A percentile compares a stretch with the other conserved stretches of the same genome.
Evolutionary conservation across 192 early-diverging fungal species (phyloP).

Genomic region (Rhizophagus clarus): DNA sequence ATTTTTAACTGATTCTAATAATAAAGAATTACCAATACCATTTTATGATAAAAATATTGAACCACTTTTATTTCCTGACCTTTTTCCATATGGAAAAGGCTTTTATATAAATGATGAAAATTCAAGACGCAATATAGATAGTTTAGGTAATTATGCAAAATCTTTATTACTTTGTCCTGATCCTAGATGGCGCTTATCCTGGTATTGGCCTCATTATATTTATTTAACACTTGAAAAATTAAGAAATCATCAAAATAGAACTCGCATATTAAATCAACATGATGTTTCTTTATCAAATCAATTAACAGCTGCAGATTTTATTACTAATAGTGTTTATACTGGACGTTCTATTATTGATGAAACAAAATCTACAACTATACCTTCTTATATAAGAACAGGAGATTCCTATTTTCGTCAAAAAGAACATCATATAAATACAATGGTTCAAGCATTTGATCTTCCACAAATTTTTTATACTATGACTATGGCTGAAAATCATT

Average conservation of each 20-base stretch:
- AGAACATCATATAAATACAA: neutral
- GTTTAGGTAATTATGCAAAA: slow-evolving; percentile 8
- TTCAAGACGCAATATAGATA: neutral
- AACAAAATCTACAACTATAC: neutral
- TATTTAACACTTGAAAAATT: neutral
- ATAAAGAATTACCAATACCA: neutral
- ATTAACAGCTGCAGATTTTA: neutral
- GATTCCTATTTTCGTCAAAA: slow-evolving; percentile 12
- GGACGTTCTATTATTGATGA: neutral
- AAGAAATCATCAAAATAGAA: neutral
- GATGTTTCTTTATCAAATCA: neutral
- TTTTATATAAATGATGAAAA: neutral
- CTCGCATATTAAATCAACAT: neutral
- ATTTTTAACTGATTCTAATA: neutral
- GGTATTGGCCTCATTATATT: too few species aligned
- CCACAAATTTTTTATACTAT: neutral
- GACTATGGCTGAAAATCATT: slow-evolving; percentile 1
- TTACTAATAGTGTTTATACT: neutral
- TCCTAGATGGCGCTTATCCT: too few species aligned
- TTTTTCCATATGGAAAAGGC: slow-evolving; percentile 2
- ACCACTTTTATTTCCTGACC: neutral
- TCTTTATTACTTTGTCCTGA: neutral
- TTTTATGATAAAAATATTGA: neutral
- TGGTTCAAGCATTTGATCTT: neutral
- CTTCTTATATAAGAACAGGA: neutral